phyloP scores from a whole-genome alignment of 139 green algal species.

The Mesostigma viride region DNA sequence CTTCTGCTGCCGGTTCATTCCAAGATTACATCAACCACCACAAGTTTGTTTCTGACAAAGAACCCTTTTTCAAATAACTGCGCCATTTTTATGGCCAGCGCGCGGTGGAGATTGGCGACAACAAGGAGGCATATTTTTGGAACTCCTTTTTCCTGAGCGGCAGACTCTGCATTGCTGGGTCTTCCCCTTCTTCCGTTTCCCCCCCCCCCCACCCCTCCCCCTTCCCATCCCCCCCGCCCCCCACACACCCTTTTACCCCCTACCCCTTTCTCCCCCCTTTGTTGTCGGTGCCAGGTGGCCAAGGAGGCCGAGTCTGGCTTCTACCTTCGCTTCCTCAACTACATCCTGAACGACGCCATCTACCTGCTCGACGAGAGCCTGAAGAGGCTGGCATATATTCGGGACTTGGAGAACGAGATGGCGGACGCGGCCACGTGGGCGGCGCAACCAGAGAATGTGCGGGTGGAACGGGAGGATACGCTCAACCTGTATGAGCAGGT shows the following conservation, averaged over 20 bases:
- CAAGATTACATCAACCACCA: no score
- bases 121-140: no score
- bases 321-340: slow-evolving; percentile 75
- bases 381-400: slow-evolving; percentile 62
- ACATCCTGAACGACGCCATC: slow-evolving; percentile 82
- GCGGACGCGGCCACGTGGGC: slow-evolving; percentile 45
- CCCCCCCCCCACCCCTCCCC: slow-evolving; percentile 9
- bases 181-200: slow-evolving; percentile 14
- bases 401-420: slow-evolving; percentile 35
- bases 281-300: slow-evolving; percentile 34
- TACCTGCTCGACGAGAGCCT: slow-evolving; percentile 79
- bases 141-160: no score
- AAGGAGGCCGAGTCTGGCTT: slow-evolving; percentile 16
- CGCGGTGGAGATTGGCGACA: no score
- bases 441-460: background rate
- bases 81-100: no score
- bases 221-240: background rate
- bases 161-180: background rate
- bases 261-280: no score
- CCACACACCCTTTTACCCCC: no score
- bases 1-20: no score
- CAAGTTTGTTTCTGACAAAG: no score
- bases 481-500: no score
- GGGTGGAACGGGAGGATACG: slow-evolving; percentile 4
- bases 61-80: no score